Percentiles rank a stretch among this genome's conserved stretches.
These are phyloP conservation scores for Carex arenaria DNA, from an alignment of 202 grass and related monocot species.

Conservation along the genomic window DNA sequence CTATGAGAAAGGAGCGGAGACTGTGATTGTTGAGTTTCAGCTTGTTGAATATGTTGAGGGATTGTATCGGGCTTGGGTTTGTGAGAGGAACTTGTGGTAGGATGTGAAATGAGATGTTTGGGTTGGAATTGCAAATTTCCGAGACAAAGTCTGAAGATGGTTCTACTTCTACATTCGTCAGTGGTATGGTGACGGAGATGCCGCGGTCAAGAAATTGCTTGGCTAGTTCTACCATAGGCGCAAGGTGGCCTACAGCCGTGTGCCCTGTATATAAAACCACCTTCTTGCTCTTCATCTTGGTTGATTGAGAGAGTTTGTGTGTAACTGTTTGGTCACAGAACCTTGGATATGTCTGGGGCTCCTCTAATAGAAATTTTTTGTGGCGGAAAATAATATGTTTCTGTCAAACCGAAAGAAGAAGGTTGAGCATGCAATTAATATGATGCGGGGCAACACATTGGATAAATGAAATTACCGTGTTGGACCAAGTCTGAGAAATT, in stretches of 20 bases:
- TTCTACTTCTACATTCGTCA: neutral
- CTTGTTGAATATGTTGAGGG: slow-evolving; percentile 5
- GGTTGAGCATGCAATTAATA: no score
- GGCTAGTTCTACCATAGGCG: slow-evolving; percentile 45
- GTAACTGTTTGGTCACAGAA: neutral
- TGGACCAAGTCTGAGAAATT: no score
- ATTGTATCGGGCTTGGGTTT: neutral
- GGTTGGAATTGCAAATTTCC: slow-evolving; percentile 16
- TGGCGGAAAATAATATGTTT: neutral
- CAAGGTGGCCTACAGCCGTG: slow-evolving; percentile 40
- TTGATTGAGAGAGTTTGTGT: neutral
- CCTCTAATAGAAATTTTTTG: neutral
- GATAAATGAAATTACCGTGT: no score
- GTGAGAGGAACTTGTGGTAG: neutral
- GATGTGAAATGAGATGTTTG: slow-evolving; percentile 41
- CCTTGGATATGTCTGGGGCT: neutral
- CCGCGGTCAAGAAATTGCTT: slow-evolving; percentile 30
- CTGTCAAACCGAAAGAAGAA: no score
- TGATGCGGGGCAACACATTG: no score
- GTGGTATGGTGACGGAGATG: slow-evolving; percentile 27
- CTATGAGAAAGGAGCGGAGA: no score
- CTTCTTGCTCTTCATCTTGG: slow-evolving; percentile 22
- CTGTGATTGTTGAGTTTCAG: neutral
- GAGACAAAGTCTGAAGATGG: neutral
- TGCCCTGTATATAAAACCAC: slow-evolving; percentile 38